Evolutionary conservation across 2,329 filamentous ascomycete genomes (phyloP).

Genomic region (Cladosporium colombiae): DNA sequence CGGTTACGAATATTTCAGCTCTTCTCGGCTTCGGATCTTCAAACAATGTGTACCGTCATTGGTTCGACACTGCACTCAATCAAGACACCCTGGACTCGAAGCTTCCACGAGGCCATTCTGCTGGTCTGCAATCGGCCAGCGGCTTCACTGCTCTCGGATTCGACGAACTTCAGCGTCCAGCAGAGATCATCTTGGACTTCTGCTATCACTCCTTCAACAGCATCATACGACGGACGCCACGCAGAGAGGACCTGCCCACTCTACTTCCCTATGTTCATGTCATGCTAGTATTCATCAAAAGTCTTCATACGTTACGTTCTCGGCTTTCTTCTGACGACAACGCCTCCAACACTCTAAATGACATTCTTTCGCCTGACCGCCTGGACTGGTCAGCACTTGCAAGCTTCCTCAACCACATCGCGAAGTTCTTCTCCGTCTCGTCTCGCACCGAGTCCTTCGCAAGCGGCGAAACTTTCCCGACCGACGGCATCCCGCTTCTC

Average conservation of each 20-base stretch:
- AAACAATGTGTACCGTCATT: slow-evolving; percentile 50
- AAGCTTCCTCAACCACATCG: slow-evolving; percentile 56
- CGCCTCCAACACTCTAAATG: slow-evolving; percentile 32
- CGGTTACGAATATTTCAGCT: slow-evolving; percentile 56
- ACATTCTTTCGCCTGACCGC: neutral
- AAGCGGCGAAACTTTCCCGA: slow-evolving; percentile 41
- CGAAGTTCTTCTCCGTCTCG: slow-evolving; percentile 38
- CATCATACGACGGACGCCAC: slow-evolving; percentile 23
- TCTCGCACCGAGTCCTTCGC: slow-evolving; percentile 41
- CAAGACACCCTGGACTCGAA: slow-evolving; percentile 20
- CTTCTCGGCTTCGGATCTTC: slow-evolving; percentile 57
- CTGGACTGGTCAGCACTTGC: slow-evolving; percentile 53
- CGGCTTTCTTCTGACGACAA: slow-evolving; percentile 22
- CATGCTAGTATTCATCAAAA: slow-evolving; percentile 60
- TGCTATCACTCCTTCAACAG: slow-evolving; percentile 15
- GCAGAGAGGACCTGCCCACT: slow-evolving; percentile 48
- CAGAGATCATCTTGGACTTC: slow-evolving; percentile 20
- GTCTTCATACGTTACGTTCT: slow-evolving; percentile 22
- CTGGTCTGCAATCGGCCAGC: neutral
- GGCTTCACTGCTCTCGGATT: neutral
- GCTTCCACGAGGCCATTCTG: slow-evolving; percentile 13
- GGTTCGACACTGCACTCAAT: slow-evolving; percentile 28
- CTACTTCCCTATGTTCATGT: slow-evolving; percentile 63
- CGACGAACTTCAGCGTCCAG: neutral
- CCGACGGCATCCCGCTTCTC: slow-evolving; percentile 57